Evolutionary conservation across 495 filamentous ascomycete genomes (phyloP), one percentile per base, ranked within the genome.

Genomic region (Darksidea phi): DNA sequence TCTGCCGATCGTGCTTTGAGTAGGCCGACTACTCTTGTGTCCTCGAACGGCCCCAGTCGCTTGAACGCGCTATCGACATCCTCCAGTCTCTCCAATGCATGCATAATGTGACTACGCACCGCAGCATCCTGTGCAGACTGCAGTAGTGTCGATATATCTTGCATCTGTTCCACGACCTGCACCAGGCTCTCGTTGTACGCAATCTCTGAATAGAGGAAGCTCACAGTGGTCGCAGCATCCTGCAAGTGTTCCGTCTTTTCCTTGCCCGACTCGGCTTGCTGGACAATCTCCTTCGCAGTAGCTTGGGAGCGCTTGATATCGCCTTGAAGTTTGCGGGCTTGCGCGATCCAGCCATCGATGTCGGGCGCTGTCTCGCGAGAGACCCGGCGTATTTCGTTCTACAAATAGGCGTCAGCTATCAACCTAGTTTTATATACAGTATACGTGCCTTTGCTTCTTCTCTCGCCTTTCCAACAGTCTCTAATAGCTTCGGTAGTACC

Each of bases 261-360:
- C 42, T 82, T 77, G 2, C 84, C 85, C 5, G 82, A 79, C 66
- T 89, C 84, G 57, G 90, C 84, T 57, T 88, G 78, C 55, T 82
- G 80, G 8, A 90, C 81, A 47, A 97, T 94, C 46, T 88, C 82
- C 50, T 82, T 84, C 17, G 91, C 89, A 25, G 86, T 85, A 10
- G 79, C 77, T 61, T 86, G 82, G 17, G 89, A 88, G 34, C 79
- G 79, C 65, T 88, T 80, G 58, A 97, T 89, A 65, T 96, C 92
- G 28, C 81, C 79, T 67, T 90, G 87, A n/a, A 95, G 82, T 50
- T 87, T 83, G 71, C 88, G 87, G 32, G 91, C 90, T 71, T 92
- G 88, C 20, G 78, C 72, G 55, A 94, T 87, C 92, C 92, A 97
- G 60, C 84, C 78, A 68, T 90, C 86, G 63, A 94, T 86, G 68